These are phyloP conservation scores for Sporothrix sp. DNA, from an alignment of 2,329 filamentous ascomycete genomes.

Conservation along the genomic window DNA sequence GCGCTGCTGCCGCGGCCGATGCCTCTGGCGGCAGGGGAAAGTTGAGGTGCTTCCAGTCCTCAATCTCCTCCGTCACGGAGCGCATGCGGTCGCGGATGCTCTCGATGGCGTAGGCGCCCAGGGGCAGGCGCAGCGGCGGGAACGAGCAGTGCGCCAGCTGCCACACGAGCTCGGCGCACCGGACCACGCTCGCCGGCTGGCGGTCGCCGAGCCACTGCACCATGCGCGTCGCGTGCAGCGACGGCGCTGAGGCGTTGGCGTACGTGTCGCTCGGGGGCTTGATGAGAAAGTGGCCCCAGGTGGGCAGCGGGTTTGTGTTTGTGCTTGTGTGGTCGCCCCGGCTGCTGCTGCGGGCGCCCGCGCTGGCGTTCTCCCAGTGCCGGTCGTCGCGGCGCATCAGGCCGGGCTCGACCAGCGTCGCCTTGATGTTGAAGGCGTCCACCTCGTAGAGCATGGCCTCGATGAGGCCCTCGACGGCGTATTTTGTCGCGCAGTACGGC, in stretches of 20 bases:
- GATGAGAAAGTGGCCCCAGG: slow-evolving; percentile 87
- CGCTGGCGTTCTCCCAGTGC: background rate
- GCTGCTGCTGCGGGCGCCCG: background rate
- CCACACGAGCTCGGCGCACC: slow-evolving; percentile 90
- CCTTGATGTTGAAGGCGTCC: slow-evolving; percentile 83
- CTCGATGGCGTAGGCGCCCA: slow-evolving; percentile 91
- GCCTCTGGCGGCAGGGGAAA: slow-evolving; percentile 42
- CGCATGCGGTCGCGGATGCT: slow-evolving; percentile 84
- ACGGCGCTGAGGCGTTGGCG: slow-evolving; percentile 64
- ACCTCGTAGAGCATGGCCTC: slow-evolving; percentile 97
- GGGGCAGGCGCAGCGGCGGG: slow-evolving; percentile 73
- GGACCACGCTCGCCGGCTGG: slow-evolving; percentile 86
- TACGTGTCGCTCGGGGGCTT: slow-evolving; percentile 80
- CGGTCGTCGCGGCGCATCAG: slow-evolving; percentile 75
- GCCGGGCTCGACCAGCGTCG: slow-evolving; percentile 84
- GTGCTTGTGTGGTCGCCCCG: slow-evolving; percentile 41
- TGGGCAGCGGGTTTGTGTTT: slow-evolving; percentile 53
- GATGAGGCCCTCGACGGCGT: slow-evolving; percentile 89
- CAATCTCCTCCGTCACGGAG: slow-evolving; percentile 88
- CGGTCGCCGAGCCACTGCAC: slow-evolving; percentile 90
- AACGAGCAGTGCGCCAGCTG: slow-evolving; percentile 91
- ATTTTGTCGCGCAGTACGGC: slow-evolving; percentile 94
- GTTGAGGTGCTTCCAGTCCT: slow-evolving; percentile 84
- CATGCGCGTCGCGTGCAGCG: slow-evolving; percentile 81
- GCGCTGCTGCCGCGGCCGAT: background rate